Evolutionary conservation across 2,329 filamentous ascomycete species (phyloP).

Genomic region (Xylariaceae sp.): DNA sequence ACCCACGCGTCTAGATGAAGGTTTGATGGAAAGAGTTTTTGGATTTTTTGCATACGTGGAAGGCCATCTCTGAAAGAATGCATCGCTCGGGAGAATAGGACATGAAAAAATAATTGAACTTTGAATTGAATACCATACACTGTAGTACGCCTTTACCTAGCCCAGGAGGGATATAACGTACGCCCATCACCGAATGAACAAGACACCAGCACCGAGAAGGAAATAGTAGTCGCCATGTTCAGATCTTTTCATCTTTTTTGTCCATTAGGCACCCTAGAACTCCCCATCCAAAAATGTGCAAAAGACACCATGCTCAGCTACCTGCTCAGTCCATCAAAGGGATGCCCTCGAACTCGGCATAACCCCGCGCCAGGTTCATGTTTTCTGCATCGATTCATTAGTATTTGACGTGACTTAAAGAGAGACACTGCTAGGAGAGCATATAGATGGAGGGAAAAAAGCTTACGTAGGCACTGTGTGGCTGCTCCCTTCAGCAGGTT

Average conservation of each 20-base stretch:
- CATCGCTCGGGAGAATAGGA: too few species aligned
- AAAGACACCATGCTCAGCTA: not conserved
- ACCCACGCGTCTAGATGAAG: too few species aligned
- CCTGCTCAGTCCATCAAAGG: conserved; percentile 2
- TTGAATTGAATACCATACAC: conserved; percentile 4
- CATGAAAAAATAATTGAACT: not conserved
- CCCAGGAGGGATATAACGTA: conserved; percentile 11
- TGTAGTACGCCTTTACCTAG: conserved; percentile 3
- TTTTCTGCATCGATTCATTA: conserved; percentile 34
- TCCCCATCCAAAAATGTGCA: conserved; percentile 7
- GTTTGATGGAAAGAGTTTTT: too few species aligned
- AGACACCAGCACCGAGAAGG: conserved; percentile 2
- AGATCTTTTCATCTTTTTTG: conserved; percentile 7
- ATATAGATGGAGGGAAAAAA: not conserved
- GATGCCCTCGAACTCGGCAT: conserved; percentile 40
- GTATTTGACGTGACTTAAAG: conserved; percentile 18
- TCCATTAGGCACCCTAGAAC: conserved; percentile 10
- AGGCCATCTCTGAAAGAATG: too few species aligned
- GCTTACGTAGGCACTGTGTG: conserved; percentile 3
- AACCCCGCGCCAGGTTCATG: conserved; percentile 46
- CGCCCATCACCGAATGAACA: conserved; percentile 1
- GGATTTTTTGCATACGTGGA: too few species aligned
- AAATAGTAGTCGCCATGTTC: conserved; percentile 2
- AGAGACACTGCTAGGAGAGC: conserved; percentile 17
- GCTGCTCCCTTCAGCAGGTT: conserved; percentile 83